Base-by-base conservation (phyloP, 768 basidiomycete genomes). In the Pholiota conissans region DNA sequence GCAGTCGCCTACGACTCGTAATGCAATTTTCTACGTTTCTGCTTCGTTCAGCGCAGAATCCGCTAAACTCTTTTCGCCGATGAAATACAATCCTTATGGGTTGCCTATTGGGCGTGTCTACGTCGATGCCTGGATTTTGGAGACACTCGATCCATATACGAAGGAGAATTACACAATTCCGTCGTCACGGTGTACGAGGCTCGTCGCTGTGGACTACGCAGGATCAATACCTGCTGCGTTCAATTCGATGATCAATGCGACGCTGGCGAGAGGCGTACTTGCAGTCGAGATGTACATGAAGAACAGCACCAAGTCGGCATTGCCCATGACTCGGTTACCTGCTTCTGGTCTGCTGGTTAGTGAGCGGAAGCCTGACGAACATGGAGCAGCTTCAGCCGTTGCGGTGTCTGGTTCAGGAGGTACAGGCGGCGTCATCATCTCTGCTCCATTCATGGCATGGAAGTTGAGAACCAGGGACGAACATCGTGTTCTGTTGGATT, bases 61-160 rank as follows among this genome's bases (percentile, higher is more conserved):
- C 27, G 78, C 72, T 3, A 68, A 78, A 13, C 66, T 73, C 1
- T 92, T 91, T 66, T 78, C 82, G 20, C 42, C 80, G 1, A 67
- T 72, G 6, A 93, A 91, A 68, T 89, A 91, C 70, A 98, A 98
- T 70, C 78, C 92, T 0, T 83, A 84, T 52, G 65, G 57, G 1
- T 79, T 93, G 8, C 91, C 93, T 0, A 77, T 91, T 14, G 96
- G 94, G 2, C 84, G 90, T 13, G 77, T 93, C 30, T 87, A 91
- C 62, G 74, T 99, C 5, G 95, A 98, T 65, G 96, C 91, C 2
- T 99, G 97, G 97, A 86, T 96, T 29, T 73, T 97, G 65, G 95
- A 99, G 76, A 98, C 96, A 3, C 82, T 98, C 47, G 96, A 98
- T 67, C 95, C 95, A 0, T 98, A 98, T 58, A 90, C 93, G 22